Evolutionary conservation across 768 basidiomycete species (phyloP).

Genomic region (Paxillus involutus): DNA sequence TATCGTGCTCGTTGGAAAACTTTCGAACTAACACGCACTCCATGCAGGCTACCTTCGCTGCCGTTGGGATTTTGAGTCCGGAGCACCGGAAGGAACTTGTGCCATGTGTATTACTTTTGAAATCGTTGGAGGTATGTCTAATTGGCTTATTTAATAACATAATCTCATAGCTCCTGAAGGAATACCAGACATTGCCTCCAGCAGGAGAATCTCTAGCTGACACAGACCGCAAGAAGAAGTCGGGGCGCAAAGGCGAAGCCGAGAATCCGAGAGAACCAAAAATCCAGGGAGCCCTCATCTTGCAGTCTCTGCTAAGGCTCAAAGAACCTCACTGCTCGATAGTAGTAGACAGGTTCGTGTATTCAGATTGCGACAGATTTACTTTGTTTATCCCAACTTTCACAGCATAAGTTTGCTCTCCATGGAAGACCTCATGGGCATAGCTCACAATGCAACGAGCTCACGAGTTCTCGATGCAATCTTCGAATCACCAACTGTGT

Average conservation of each 20-base stretch:
- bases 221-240: conserved; percentile 11
- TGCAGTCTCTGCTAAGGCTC: conserved; percentile 80
- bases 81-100: conserved; percentile 58
- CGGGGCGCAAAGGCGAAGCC: conserved; percentile 13
- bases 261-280: conserved; percentile 57
- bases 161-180: conserved; percentile 17
- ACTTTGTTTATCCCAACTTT: conserved; percentile 4
- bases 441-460: conserved; percentile 66
- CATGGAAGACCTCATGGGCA: conserved; percentile 54
- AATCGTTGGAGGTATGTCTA: conserved; percentile 46
- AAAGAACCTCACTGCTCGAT: conserved; percentile 63
- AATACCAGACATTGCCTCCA: conserved; percentile 13
- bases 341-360: conserved; percentile 65
- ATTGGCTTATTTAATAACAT: neutral
- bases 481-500: conserved; percentile 66
- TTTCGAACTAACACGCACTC: conserved; percentile 7
- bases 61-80: conserved; percentile 52
- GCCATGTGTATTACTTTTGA: conserved; percentile 62
- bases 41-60: conserved; percentile 54
- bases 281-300: conserved; percentile 80
- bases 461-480: conserved; percentile 80
- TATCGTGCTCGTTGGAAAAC: neutral
- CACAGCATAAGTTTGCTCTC: conserved; percentile 58
- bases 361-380: neutral
- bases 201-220: conserved; percentile 11